These are phyloP conservation scores for Talaromyces thailandensis DNA, from an alignment of 495 filamentous ascomycete species.

Conservation along the genomic window DNA sequence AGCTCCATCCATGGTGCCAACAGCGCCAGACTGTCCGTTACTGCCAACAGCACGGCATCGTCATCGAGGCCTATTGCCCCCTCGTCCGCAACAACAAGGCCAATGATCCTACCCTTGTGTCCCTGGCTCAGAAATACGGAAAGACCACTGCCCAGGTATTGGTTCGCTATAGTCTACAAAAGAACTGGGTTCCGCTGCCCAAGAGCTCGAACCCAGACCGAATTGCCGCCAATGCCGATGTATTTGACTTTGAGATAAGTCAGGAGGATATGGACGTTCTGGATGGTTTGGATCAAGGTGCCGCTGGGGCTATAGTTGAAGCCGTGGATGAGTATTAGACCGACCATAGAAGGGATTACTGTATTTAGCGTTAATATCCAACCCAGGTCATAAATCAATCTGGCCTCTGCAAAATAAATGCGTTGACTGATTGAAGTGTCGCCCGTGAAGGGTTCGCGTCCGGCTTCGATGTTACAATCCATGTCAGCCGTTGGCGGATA, in stretches of 20 bases:
- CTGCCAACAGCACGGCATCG: conserved; percentile 51
- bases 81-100: conserved; percentile 54
- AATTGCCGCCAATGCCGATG: conserved; percentile 54
- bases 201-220: conserved; percentile 59
- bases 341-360: background rate
- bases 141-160: conserved; percentile 43
- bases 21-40: conserved; percentile 52
- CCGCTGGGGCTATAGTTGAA: conserved; percentile 42
- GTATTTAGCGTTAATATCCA: conserved; percentile 5
- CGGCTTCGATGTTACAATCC: conserved; percentile 64
- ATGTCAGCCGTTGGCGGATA: conserved; percentile 66
- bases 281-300: conserved; percentile 58
- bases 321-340: conserved; percentile 37
- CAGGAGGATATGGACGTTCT: conserved; percentile 53
- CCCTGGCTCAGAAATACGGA: conserved; percentile 42
- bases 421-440: conserved; percentile 80
- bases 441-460: conserved; percentile 71
- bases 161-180: conserved; percentile 52
- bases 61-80: conserved; percentile 59
- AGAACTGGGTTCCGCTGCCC: conserved; percentile 64
- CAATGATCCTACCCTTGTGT: conserved; percentile 43
- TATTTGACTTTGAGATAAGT: conserved; percentile 57
- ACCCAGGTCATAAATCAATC: conserved; percentile 14
- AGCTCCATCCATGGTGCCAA: conserved; percentile 63
- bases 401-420: conserved; percentile 61